A percentile compares a stretch with the other conserved stretches of the same genome.
Evolutionary conservation across 805 yeast genomes (phyloP).

Genomic region (Cyberlindnera lachancei): DNA sequence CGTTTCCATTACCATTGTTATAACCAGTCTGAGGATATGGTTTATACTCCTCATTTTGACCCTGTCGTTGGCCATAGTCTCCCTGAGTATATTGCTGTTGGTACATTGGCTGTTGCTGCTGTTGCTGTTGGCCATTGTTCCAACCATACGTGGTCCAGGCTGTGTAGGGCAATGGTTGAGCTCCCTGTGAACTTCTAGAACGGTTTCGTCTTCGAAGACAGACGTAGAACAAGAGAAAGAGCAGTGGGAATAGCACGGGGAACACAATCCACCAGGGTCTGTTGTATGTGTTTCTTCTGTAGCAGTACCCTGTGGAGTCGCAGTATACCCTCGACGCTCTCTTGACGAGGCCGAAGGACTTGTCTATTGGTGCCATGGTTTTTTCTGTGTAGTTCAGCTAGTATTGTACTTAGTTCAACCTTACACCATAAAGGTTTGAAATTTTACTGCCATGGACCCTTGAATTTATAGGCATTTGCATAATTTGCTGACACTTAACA

Average conservation of each 20-base stretch:
- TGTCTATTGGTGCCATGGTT: slow-evolving; percentile 2
- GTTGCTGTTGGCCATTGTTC: slow-evolving; percentile 3
- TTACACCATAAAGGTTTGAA: too few species aligned
- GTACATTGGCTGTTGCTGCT: slow-evolving; percentile 5
- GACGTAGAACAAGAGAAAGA: slow-evolving; percentile 1
- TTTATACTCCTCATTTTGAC: too few species aligned
- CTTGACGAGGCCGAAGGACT: too few species aligned
- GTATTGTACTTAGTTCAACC: too few species aligned
- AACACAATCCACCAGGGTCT: slow-evolving; percentile 18
- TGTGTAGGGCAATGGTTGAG: slow-evolving; percentile 14
- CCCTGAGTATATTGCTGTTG: slow-evolving; percentile 6
- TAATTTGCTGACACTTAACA: too few species aligned
- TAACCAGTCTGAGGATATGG: too few species aligned
- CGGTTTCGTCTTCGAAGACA: slow-evolving; percentile 12
- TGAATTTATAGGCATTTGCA: too few species aligned
- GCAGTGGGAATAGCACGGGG: slow-evolving; percentile 10
- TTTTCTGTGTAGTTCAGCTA: too few species aligned
- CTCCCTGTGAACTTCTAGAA: slow-evolving; percentile 13
- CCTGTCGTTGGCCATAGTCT: too few species aligned
- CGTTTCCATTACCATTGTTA: too few species aligned
- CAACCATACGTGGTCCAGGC: slow-evolving; percentile 17
- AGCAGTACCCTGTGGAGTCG: slow-evolving; percentile 2
- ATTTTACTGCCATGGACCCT: too few species aligned
- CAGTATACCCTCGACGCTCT: too few species aligned
- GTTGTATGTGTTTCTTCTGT: neutral